Base-by-base conservation (phyloP, 805 yeast species). In the Babjeviella inositovora region DNA sequence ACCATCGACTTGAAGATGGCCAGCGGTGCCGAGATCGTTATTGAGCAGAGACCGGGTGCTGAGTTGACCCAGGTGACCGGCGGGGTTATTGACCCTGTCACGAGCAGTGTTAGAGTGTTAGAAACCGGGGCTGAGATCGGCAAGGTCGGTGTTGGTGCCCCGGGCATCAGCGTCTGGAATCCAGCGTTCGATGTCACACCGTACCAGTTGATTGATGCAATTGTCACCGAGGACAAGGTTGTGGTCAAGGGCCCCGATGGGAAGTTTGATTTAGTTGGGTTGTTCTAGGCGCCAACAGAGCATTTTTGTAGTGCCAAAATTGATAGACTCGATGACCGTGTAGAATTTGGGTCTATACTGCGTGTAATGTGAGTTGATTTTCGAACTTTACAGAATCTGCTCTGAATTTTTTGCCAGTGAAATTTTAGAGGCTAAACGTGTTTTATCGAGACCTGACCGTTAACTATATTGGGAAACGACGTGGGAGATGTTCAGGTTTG, bases 141-240 rank as follows among this genome's bases (percentile, higher is more conserved):
- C 2, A 70, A 70, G 11, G 76, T 84, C 8, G 76, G 79, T 18
- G 63, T 76, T 28, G 94, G 95, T 1, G 90, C 97, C 3, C 76
- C 77, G 2, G 77, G 75, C 1, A 74, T 85, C 15, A 52, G 60
- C 4, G 94, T 84, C 2, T 87, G 96, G 96, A 90, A 90, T 39
- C 98, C 98, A 1, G 76, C 96, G 0, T 87, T 87, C 39, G 98
- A 87, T 41, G 82, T 90, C 9, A 82, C 97, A 3, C 94, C 94
- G 0, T 71, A 73, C 37, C 62, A 60, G 21, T 51, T 75, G 18
- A 84, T 87, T 25, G 95, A 84, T 41, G 79, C 82, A 28, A 82
- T 90, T 29, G 81, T 87, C 17, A 87, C 96, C 1, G 97, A 87
- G 48, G 65, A 68, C 25, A 64, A 66, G 3, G 70, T 58, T 2